These are phyloP conservation scores for Chlorella vulgaris DNA, from an alignment of 139 green algal species.

Conservation along the genomic window DNA sequence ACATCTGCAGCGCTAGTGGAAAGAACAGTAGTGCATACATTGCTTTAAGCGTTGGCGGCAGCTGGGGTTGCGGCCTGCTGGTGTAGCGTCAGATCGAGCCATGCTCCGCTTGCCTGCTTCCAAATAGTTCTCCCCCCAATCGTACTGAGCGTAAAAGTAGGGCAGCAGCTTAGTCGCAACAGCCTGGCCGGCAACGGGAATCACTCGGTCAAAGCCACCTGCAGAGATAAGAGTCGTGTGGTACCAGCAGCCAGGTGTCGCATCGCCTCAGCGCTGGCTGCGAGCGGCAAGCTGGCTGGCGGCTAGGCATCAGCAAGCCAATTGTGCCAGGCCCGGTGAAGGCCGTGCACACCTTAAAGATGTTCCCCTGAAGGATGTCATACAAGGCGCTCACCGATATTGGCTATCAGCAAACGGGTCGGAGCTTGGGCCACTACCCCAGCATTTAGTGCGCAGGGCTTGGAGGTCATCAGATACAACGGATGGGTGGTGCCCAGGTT, in stretches of 20 bases:
- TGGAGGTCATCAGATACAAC: neutral
- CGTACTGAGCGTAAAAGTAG: neutral
- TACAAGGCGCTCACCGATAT: neutral
- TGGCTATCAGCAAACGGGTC: neutral
- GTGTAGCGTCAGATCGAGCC: too few relatives aligned
- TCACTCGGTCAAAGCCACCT: neutral
- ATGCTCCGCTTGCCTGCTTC: neutral
- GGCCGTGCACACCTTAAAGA: too few relatives aligned
- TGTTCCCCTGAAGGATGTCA: neutral
- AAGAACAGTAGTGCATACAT: too few relatives aligned
- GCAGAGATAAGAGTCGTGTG: neutral
- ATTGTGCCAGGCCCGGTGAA: too few relatives aligned
- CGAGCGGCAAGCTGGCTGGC: neutral
- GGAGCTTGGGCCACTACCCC: neutral
- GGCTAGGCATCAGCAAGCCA: neutral
- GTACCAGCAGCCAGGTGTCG: neutral
- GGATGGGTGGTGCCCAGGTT: neutral
- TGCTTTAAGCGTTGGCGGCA: too few relatives aligned
- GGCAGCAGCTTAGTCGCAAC: neutral
- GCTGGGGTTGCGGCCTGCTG: neutral
- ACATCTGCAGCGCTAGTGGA: neutral
- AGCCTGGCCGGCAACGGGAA: neutral
- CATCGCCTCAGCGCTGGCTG: neutral
- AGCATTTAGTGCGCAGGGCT: neutral
- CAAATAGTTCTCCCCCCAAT: neutral